Evolutionary conservation across 768 basidiomycete genomes (phyloP).

Genomic region (Boletus rubroflammeus): DNA sequence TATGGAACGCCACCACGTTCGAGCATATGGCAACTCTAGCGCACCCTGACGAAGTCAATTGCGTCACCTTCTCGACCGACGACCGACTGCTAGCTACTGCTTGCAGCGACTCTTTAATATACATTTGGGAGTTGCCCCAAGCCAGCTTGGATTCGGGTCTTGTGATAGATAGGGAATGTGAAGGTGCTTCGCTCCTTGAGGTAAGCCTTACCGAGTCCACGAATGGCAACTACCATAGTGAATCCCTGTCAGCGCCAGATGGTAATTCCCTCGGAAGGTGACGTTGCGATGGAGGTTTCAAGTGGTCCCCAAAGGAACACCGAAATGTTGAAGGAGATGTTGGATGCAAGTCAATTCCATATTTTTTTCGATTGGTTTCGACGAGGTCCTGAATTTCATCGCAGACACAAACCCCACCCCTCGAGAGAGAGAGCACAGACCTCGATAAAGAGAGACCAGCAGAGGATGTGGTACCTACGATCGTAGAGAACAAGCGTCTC

Average conservation of each 20-base stretch:
- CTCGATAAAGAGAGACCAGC: constrained; percentile 2
- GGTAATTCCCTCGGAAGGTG: background rate
- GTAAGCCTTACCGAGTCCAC: constrained; percentile 13
- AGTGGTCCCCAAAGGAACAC: background rate
- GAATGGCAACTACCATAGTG: background rate
- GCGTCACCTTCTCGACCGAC: constrained; percentile 29
- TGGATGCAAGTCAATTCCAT: constrained; percentile 15
- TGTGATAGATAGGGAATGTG: constrained; percentile 21
- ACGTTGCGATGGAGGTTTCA: background rate
- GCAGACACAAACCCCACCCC: constrained; percentile 9
- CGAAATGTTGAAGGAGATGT: constrained; percentile 11
- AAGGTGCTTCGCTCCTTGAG: constrained; percentile 25
- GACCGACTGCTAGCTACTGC: constrained; percentile 30
- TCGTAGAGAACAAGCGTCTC: background rate
- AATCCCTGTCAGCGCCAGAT: constrained; percentile 12
- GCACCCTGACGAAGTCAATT: constrained; percentile 28
- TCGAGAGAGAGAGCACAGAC: constrained; percentile 4
- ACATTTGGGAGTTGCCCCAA: constrained; percentile 31
- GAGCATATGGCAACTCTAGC: constrained; percentile 22
- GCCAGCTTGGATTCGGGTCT: constrained; percentile 29
- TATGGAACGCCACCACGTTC: constrained; percentile 28
- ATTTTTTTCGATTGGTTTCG: background rate
- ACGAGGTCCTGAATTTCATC: constrained; percentile 4
- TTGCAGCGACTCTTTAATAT: constrained; percentile 28
- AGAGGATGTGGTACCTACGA: constrained; percentile 6